Evolutionary conservation across 768 basidiomycete species (phyloP).

Genomic region (Trametes gibbosa): DNA sequence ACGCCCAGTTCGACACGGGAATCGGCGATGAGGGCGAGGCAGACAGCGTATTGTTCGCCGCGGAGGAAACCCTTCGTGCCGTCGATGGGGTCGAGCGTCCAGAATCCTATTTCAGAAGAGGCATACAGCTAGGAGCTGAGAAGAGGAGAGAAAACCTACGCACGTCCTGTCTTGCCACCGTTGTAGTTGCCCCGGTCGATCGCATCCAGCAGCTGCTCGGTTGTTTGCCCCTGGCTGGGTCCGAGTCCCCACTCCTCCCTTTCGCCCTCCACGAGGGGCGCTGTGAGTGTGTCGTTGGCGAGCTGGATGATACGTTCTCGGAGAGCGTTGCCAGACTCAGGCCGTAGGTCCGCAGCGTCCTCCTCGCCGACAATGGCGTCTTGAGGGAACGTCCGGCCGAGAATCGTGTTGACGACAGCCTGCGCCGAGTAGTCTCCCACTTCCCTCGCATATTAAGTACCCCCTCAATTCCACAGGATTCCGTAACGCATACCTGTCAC

Average conservation of each 20-base stretch:
- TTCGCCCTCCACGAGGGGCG: slow-evolving; percentile 55
- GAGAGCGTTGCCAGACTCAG: slow-evolving; percentile 42
- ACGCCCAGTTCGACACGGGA: slow-evolving; percentile 53
- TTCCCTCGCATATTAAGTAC: slow-evolving; percentile 28
- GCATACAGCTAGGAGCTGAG: background rate
- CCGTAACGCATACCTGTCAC: slow-evolving; percentile 46
- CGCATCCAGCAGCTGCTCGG: slow-evolving; percentile 68
- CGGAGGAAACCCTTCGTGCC: slow-evolving; percentile 63
- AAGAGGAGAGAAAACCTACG: slow-evolving; percentile 33
- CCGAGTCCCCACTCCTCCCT: slow-evolving; percentile 71
- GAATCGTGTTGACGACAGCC: slow-evolving; percentile 83
- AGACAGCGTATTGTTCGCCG: slow-evolving; percentile 61
- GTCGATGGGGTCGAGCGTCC: slow-evolving; percentile 53
- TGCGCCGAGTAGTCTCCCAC: slow-evolving; percentile 95
- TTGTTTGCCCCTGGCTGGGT: slow-evolving; percentile 47
- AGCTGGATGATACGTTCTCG: slow-evolving; percentile 71
- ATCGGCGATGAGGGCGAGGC: slow-evolving; percentile 52
- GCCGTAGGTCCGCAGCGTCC: slow-evolving; percentile 76
- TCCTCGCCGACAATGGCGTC: slow-evolving; percentile 96
- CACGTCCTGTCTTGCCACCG: slow-evolving; percentile 74
- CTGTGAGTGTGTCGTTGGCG: slow-evolving; percentile 74
- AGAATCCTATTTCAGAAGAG: slow-evolving; percentile 29
- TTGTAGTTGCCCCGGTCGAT: slow-evolving; percentile 81
- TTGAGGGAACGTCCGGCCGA: slow-evolving; percentile 71
- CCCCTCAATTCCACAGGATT: background rate